Conservation (phyloP, 2,329 filamentous ascomycete genomes). For the Penicillium sp. region DNA sequence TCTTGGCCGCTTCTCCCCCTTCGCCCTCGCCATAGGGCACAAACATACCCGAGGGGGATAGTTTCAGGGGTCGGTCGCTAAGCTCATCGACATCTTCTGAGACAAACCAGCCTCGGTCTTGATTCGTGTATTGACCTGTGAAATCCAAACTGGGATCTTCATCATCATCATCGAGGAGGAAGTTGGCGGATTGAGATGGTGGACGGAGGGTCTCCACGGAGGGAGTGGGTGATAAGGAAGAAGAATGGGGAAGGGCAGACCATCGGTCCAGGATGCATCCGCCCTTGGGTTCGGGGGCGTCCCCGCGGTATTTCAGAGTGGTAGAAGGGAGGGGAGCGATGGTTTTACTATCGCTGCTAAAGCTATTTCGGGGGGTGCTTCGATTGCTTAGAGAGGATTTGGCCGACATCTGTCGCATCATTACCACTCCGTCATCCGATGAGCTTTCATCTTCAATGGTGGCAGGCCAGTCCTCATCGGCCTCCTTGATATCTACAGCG, state of each 20-base stretch:
- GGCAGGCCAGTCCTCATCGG: constrained; percentile 52
- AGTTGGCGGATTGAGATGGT: constrained; percentile 63
- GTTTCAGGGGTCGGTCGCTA: constrained; percentile 61
- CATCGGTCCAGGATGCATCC: constrained; percentile 31
- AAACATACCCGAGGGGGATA: constrained; percentile 85
- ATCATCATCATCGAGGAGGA: constrained; percentile 62
- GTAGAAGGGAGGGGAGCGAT: constrained; percentile 87
- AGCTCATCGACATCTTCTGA: constrained; percentile 54
- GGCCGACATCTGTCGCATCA: constrained; percentile 69
- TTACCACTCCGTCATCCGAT: constrained; percentile 73
- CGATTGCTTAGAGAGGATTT: constrained; percentile 50
- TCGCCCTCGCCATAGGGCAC: constrained; percentile 72
- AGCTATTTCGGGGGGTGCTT: constrained; percentile 56
- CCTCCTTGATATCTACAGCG: constrained; percentile 81
- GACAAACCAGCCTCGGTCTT: constrained; percentile 33
- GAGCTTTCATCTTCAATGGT: constrained; percentile 55
- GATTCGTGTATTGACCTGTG: constrained; percentile 26
- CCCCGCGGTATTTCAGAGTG: constrained; percentile 78
- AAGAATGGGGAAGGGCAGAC: constrained; percentile 44
- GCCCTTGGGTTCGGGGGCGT: constrained; percentile 63
- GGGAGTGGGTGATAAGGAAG: constrained; percentile 65
- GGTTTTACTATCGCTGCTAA: constrained; percentile 69
- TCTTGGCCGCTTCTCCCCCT: constrained; percentile 63
- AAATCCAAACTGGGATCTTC: constrained; percentile 50
- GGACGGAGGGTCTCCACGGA: constrained; percentile 81